These are phyloP conservation scores for Madurella mycetomatis DNA, from an alignment of 2,329 filamentous ascomycete species.

Conservation along the genomic window DNA sequence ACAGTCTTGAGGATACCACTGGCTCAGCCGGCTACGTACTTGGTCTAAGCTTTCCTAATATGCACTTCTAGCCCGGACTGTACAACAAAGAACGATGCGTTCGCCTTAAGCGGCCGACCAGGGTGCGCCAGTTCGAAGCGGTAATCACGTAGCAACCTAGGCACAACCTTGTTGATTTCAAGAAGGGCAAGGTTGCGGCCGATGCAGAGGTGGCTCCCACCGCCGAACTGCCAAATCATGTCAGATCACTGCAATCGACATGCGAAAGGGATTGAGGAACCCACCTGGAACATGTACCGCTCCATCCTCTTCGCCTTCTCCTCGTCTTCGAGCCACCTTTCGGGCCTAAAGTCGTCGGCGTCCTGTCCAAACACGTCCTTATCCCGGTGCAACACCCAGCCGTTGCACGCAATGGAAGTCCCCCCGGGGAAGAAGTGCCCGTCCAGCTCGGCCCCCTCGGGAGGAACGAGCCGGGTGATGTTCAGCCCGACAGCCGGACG, in stretches of 20 bases:
- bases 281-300: constrained; percentile 52
- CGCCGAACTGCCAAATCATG: constrained; percentile 42
- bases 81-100: constrained; percentile 57
- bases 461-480: constrained; percentile 48
- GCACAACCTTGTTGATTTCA: constrained; percentile 57
- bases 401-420: constrained; percentile 50
- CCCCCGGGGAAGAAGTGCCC: constrained; percentile 49
- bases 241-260: neutral
- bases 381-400: constrained; percentile 50
- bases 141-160: constrained; percentile 51
- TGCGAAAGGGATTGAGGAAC: constrained; percentile 6
- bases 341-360: constrained; percentile 48
- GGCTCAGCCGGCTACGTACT: neutral
- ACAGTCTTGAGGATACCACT: neutral
- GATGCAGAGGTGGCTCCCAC: constrained; percentile 51
- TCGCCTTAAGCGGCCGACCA: constrained; percentile 45
- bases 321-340: constrained; percentile 50
- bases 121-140: constrained; percentile 50
- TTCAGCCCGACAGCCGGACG: constrained; percentile 53
- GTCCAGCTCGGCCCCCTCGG: constrained; percentile 48
- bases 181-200: constrained; percentile 51
- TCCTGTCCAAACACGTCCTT: constrained; percentile 46
- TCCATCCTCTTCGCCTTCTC: constrained; percentile 45
- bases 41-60: constrained; percentile 28
- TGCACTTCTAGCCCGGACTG: constrained; percentile 53